Evolutionary conservation across 1,284 basidiomycete genomes (phyloP), one percentile per base, ranked within the genome.

Genomic region (Ustilago tritici): DNA sequence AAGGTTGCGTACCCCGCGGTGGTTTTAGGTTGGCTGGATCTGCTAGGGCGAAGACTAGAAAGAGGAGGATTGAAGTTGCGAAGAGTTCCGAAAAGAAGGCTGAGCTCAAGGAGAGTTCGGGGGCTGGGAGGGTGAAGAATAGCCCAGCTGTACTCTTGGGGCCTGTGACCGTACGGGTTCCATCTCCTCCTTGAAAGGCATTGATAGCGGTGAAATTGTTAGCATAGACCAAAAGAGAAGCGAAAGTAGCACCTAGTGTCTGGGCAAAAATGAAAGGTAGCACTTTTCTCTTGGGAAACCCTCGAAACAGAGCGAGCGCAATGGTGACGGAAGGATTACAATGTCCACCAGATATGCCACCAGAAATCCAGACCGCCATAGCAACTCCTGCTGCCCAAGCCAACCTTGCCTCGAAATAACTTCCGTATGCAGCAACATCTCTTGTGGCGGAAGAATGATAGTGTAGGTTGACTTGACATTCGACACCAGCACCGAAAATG

Each of bases 261-360:
- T 95, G 93, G 0, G 92, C 90, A 43, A 90, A 80, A 57, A 93
- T 89, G 82, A 92, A 95, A 76, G 82, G 88, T 0, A 92, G 92
- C 0, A 93, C 92, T 83, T 93, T 94, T 70, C 89, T 89, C 90
- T 91, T 91, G 1, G 93, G 92, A 86, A 95, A 94, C 57, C 89
- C 89, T 65, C 93, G 90, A 81, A 91, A 90, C 6, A 90, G 87
- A 1, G 92, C 92, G 53, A 93, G 80, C 6, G 90, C 88, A 41
- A 94, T 81, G 3, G 93, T 94, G 17, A 80, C 80, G 10, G 65
- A 63, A 1, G 81, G 82, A 43, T 79, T 79, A 35, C 75, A 65
- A 53, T 79, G 79, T 12, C 76, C 82, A 32, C 82, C 82, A 50
- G 66, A 71, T 14, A 84, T 65, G 2, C 82, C 82, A 15, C 82